A percentile compares a stretch with the other conserved stretches of the same genome.
phyloP scores from a whole-genome alignment of 371 early-diverging fungal genomes.

The Mortierella sp. region DNA sequence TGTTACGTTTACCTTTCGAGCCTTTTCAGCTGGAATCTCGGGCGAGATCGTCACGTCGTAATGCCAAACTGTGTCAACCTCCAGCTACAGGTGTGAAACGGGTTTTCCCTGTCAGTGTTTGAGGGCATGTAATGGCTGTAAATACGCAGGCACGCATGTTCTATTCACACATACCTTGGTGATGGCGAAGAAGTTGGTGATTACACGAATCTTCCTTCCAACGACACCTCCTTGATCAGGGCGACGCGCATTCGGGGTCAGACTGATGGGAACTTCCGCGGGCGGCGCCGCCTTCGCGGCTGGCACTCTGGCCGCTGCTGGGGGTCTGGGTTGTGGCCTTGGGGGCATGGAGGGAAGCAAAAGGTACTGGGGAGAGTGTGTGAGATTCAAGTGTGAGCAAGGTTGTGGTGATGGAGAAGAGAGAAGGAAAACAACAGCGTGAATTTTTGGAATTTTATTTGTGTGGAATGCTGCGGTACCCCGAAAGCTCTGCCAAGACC shows the following conservation, averaged over 20 bases:
- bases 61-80: slow-evolving; percentile 39
- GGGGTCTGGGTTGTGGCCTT: too few species aligned
- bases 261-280: slow-evolving; percentile 1
- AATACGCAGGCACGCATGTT: background rate
- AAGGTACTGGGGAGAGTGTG: background rate
- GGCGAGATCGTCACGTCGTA: slow-evolving; percentile 45
- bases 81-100: slow-evolving; percentile 10
- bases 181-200: slow-evolving; percentile 45
- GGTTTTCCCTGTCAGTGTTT: background rate
- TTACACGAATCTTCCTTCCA: slow-evolving; percentile 13
- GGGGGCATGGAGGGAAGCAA: too few species aligned
- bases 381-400: too few species aligned
- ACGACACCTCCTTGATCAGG: slow-evolving; percentile 28
- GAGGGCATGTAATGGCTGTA: too few species aligned
- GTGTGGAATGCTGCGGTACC: too few species aligned
- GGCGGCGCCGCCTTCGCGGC: background rate
- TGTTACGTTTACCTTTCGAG: slow-evolving; percentile 45
- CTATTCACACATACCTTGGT: slow-evolving; percentile 27
- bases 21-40: slow-evolving; percentile 53
- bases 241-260: slow-evolving; percentile 30
- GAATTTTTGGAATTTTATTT: too few species aligned
- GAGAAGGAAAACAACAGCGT: too few species aligned
- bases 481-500: too few species aligned
- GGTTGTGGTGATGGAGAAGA: too few species aligned
- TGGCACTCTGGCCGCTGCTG: too few species aligned